Evolutionary conservation across 768 basidiomycete species (phyloP), one percentile per base, ranked within the genome.

Genomic region (Suillus clintonianus): DNA sequence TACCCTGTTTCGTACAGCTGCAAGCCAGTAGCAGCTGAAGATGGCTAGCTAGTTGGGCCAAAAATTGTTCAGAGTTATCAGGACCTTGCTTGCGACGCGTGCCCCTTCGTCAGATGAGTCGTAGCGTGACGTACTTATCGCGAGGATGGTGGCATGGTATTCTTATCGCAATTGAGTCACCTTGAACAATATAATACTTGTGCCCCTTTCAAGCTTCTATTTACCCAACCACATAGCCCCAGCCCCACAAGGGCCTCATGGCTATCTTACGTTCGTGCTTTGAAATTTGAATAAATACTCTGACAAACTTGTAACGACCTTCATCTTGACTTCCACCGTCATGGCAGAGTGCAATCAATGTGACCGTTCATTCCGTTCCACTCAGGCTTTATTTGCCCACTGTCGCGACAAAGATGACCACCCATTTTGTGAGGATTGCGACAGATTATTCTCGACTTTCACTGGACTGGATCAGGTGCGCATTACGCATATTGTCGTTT

Each of bases 311-410:
- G 24, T 41, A 15, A 6, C 24, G 8, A 34, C n/a, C 60, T 59
- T 59, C 24, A 1, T 59, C 36, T 13, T 37, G 36, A 41, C 60
- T 19, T 17, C 55, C 24, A 57, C 59, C 14, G 41, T 41, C 60
- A 59, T 61, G 50, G 9, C 14, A 11, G 5, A 61, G 60, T 61
- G 32, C 37, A 59, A 19, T 30, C 51, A 39, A 41, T 61, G 48
- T 8, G 15, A 48, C 24, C 37, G 24, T 36, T 57, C 36, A 59
- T 61, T 39, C 24, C 24, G 30, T 43, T 57, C 59, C n/a, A 6
- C 59, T 13, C 32, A 39, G 17, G 71, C 73, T 5, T 60, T 68
- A 14, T 63, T 64, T 43, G 66, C 69, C 32, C 73, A 74, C 58
- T 68, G 64, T 54, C 60, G 62, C 43, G 65, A 70, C 60, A 66